These are phyloP conservation scores for Aspergillus bertholletiae DNA, from an alignment of 495 filamentous ascomycete genomes.

Conservation along the genomic window DNA sequence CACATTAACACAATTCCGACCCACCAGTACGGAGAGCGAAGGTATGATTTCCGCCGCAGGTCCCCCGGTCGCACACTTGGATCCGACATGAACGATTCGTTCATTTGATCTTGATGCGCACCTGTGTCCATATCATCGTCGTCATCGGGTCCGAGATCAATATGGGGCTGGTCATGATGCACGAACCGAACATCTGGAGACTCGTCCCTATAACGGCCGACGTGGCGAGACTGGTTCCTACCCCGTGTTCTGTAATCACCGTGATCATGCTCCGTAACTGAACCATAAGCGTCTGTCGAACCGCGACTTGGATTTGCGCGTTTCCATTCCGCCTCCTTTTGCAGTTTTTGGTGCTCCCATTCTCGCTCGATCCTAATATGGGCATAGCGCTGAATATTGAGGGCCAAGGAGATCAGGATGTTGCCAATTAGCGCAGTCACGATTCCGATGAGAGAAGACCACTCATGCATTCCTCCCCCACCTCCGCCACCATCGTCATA, in stretches of 20 bases:
- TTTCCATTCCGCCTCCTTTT: constrained; percentile 32
- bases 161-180: constrained; percentile 5
- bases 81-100: constrained; percentile 38
- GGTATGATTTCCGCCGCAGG: constrained; percentile 59
- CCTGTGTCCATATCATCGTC: constrained; percentile 14
- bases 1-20: constrained; percentile 84
- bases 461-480: constrained; percentile 57
- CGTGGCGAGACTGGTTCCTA: constrained; percentile 1
- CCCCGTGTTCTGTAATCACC: constrained; percentile 13
- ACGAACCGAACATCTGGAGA: constrained; percentile 1
- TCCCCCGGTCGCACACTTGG: constrained; percentile 32
- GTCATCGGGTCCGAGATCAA: neutral
- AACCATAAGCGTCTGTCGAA: constrained; percentile 29
- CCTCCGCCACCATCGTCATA: constrained; percentile 34
- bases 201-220: constrained; percentile 31
- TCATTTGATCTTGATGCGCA: constrained; percentile 18
- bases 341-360: constrained; percentile 50
- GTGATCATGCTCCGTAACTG: constrained; percentile 29
- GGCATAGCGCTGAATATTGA: constrained; percentile 95
- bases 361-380: constrained; percentile 74
- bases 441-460: constrained; percentile 94
- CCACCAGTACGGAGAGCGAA: constrained; percentile 96
- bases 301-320: constrained; percentile 16
- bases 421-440: constrained; percentile 88
- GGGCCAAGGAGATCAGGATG: constrained; percentile 86